Conservation (phyloP, 805 yeast species). For the Barnettozyma pratensis region DNA sequence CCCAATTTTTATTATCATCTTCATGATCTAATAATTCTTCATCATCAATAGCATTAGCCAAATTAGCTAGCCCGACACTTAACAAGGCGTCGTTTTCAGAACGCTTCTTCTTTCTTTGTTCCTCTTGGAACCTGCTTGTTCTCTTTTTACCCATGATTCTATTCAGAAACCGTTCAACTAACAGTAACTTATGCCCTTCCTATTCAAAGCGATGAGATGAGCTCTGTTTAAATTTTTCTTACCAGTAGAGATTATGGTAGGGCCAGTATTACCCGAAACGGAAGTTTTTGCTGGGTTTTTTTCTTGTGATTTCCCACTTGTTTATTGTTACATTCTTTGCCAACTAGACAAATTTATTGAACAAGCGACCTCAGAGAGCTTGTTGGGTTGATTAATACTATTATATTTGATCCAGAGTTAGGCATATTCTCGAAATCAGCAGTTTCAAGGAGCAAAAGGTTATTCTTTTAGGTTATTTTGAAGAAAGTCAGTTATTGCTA, state of each 20-base stretch:
- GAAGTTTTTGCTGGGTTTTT: conserved; percentile 9
- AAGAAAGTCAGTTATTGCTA: too few relatives aligned
- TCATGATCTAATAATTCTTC: conserved; percentile 9
- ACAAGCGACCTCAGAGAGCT: too few relatives aligned
- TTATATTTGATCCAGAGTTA: too few relatives aligned
- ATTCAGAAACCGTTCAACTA: neutral
- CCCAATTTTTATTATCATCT: conserved; percentile 36
- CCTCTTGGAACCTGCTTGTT: conserved; percentile 31
- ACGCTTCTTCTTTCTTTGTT: conserved; percentile 22
- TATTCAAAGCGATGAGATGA: conserved; percentile 4
- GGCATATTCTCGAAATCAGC: too few relatives aligned
- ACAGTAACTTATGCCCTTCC: neutral
- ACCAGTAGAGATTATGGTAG: neutral
- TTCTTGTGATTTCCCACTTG: neutral
- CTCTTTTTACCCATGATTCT: conserved; percentile 33
- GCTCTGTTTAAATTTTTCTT: neutral
- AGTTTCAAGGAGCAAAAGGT: too few relatives aligned
- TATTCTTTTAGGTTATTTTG: too few relatives aligned
- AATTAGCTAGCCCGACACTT: conserved; percentile 21
- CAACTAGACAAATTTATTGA: too few relatives aligned
- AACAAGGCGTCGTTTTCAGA: conserved; percentile 20
- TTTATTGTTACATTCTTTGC: neutral
- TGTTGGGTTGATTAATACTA: too few relatives aligned
- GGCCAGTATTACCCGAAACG: conserved; percentile 9
- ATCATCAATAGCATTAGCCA: conserved; percentile 10